Percentiles rank a stretch among this genome's conserved stretches.
These are phyloP conservation scores for Populus hybrid DNA, from an alignment of 441 rosid genomes.

Conservation along the genomic window DNA sequence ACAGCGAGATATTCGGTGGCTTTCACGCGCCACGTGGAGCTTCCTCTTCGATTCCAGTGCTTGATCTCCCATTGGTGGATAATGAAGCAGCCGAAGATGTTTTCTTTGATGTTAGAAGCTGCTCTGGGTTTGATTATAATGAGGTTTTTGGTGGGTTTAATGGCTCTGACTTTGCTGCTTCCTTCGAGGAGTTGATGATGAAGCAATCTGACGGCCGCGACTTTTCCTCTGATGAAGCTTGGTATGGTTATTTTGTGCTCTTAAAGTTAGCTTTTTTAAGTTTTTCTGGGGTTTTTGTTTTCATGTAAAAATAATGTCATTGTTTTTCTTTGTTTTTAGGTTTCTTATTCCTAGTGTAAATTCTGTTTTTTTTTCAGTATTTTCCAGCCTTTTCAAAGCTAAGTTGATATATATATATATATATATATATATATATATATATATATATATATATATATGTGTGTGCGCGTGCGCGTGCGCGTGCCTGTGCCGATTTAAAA, in stretches of 20 bases:
- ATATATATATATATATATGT: too few species aligned
- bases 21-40: conserved; percentile 61
- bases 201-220: conserved; percentile 37
- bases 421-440: too few species aligned
- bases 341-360: conserved; percentile 15
- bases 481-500: neutral
- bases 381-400: neutral
- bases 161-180: conserved; percentile 58
- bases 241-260: conserved; percentile 34
- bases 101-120: conserved; percentile 61
- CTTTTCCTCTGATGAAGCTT: conserved; percentile 66
- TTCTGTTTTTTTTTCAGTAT: neutral
- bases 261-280: neutral
- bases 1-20: conserved; percentile 71
- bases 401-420: neutral
- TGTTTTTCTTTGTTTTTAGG: neutral
- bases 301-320: neutral
- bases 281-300: neutral
- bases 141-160: conserved; percentile 76
- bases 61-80: conserved; percentile 68
- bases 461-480: neutral
- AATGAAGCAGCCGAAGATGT: conserved; percentile 32
- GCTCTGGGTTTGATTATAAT: conserved; percentile 54
- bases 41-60: conserved; percentile 75
- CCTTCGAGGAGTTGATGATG: conserved; percentile 58